A percentile compares a stretch with the other conserved stretches of the same genome.
Conservation (phyloP, 2,329 filamentous ascomycete genomes). For the Scedosporium boydii region DNA sequence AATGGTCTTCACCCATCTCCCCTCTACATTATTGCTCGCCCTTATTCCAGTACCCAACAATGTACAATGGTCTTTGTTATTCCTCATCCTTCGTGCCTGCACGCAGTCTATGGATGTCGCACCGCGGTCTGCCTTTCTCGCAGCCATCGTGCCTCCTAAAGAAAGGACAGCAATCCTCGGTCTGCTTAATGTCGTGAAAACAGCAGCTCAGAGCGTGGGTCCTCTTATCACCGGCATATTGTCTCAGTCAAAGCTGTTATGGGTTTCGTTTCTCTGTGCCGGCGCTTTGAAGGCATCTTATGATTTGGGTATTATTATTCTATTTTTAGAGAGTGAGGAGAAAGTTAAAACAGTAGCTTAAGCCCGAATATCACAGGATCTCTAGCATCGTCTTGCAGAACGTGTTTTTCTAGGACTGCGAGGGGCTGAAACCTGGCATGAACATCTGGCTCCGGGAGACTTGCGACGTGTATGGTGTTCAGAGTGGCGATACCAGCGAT, state of each 20-base stretch:
- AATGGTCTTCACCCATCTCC: slow-evolving; percentile 68
- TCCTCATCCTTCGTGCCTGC: slow-evolving; percentile 53
- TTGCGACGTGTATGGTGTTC: too few species aligned
- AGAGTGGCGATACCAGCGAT: too few species aligned
- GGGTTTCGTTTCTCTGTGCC: slow-evolving; percentile 52
- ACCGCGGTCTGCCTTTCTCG: slow-evolving; percentile 60
- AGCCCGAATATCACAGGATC: too few species aligned
- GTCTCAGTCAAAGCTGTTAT: slow-evolving; percentile 45
- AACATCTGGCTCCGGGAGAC: too few species aligned
- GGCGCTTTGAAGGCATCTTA: slow-evolving; percentile 53
- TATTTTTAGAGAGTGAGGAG: slow-evolving; percentile 22
- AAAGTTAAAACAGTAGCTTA: background rate
- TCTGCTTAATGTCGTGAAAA: slow-evolving; percentile 60
- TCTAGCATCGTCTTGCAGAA: too few species aligned
- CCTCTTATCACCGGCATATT: slow-evolving; percentile 56
- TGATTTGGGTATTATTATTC: slow-evolving; percentile 46
- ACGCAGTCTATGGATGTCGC: slow-evolving; percentile 62
- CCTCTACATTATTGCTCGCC: slow-evolving; percentile 55
- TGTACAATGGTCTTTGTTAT: slow-evolving; percentile 43
- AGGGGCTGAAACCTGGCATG: too few species aligned
- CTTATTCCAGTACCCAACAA: slow-evolving; percentile 50
- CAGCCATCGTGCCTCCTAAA: slow-evolving; percentile 50
- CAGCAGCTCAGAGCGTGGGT: slow-evolving; percentile 50
- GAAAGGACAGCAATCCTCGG: slow-evolving; percentile 68
- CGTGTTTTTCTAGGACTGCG: too few species aligned